Conservation (phyloP, 2,329 filamentous ascomycete genomes). For the Ophiostoma quercus region DNA sequence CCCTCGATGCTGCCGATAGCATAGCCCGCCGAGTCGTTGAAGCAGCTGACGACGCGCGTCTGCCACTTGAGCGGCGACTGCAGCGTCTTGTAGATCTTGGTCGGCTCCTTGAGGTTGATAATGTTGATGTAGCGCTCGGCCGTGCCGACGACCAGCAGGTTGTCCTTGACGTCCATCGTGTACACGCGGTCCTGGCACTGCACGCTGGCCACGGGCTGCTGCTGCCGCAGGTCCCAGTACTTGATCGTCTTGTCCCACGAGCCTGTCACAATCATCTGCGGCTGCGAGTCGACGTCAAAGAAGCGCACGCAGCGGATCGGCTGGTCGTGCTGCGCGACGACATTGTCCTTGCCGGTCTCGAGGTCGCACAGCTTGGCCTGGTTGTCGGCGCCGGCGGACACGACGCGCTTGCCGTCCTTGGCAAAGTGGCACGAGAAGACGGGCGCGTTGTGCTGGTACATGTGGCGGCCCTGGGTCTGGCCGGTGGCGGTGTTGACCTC, state of each 20-base stretch:
- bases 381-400: slow-evolving; percentile 86
- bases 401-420: slow-evolving; percentile 89
- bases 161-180: slow-evolving; percentile 83
- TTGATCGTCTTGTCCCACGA: slow-evolving; percentile 89
- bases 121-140: slow-evolving; percentile 96
- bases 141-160: slow-evolving; percentile 84
- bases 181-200: slow-evolving; percentile 75
- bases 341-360: slow-evolving; percentile 57
- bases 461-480: slow-evolving; percentile 75
- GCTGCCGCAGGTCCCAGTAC: slow-evolving; percentile 75
- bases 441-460: slow-evolving; percentile 79
- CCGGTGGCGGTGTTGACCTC: slow-evolving; percentile 69
- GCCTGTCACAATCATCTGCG: slow-evolving; percentile 81
- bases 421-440: slow-evolving; percentile 84
- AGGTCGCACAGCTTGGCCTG: slow-evolving; percentile 84
- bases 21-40: slow-evolving; percentile 84
- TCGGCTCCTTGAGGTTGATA: slow-evolving; percentile 81
- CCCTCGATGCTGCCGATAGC: slow-evolving; percentile 96
- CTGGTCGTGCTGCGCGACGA: slow-evolving; percentile 79
- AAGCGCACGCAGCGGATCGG: slow-evolving; percentile 74
- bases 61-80: slow-evolving; percentile 98
- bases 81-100: slow-evolving; percentile 90
- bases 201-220: slow-evolving; percentile 60
- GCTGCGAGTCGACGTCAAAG: slow-evolving; percentile 62
- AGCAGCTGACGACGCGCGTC: slow-evolving; percentile 91